phyloP scores from a whole-genome alignment of 257 asterid genomes.

The Gardenia jasminoides region DNA sequence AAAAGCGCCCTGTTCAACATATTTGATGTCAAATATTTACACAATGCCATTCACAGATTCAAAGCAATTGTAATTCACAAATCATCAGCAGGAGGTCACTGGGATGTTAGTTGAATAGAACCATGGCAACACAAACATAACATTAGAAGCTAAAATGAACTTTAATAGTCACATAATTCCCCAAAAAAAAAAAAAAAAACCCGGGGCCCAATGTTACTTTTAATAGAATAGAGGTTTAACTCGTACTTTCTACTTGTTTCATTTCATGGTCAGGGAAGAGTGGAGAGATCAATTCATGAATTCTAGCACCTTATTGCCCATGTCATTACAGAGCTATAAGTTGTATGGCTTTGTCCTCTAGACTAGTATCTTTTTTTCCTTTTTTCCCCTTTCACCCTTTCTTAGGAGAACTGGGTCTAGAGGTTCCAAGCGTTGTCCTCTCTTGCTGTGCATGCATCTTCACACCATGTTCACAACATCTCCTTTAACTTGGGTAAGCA shows the following conservation, averaged over 20 bases:
- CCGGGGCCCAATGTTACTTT: no score
- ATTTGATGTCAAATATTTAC: not conserved
- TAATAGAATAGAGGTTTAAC: no score
- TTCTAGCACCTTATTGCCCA: not conserved
- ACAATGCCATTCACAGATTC: not conserved
- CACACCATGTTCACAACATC: not conserved
- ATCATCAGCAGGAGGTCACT: not conserved
- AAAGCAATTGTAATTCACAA: not conserved
- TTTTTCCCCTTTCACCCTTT: not conserved
- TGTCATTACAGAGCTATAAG: not conserved
- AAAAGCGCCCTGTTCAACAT: slow-evolving; percentile 67
- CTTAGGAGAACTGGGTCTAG: not conserved
- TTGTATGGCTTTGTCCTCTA: not conserved
- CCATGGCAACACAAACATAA: not conserved
- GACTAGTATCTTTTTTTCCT: not conserved
- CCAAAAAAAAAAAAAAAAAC: no score
- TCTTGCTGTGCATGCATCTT: not conserved
- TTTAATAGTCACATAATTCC: not conserved
- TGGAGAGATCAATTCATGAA: not conserved
- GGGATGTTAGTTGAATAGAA: not conserved
- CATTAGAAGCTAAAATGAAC: not conserved
- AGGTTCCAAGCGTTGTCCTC: not conserved
- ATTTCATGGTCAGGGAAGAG: not conserved
- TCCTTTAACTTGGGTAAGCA: not conserved
- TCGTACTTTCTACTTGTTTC: not conserved